Conservation (phyloP, 495 filamentous ascomycete genomes). For the Tuber indicum region DNA sequence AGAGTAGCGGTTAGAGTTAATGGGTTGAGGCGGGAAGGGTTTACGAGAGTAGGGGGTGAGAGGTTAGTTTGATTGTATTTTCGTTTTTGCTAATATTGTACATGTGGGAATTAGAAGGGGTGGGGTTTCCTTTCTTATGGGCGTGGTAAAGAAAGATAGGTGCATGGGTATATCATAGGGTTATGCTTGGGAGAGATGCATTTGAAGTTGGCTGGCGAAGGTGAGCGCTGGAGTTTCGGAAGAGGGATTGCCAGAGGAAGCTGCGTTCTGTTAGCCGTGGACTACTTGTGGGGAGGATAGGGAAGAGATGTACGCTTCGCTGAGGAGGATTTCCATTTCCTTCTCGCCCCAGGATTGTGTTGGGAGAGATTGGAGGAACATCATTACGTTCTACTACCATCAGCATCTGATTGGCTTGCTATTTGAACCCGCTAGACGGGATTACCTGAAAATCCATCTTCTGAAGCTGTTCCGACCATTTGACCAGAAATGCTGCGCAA, state of each 20-base stretch:
- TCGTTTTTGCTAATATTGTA: neutral
- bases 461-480: conserved; percentile 89
- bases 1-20: neutral
- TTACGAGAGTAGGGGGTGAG: neutral
- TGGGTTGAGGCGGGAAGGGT: neutral
- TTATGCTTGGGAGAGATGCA: neutral
- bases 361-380: conserved; percentile 93
- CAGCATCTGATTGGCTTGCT: conserved; percentile 3
- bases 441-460: conserved; percentile 87
- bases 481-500: conserved; percentile 96
- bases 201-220: conserved; percentile 25
- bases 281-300: conserved; percentile 1
- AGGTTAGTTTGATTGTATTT: neutral
- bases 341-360: conserved; percentile 97
- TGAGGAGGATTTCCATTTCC: conserved; percentile 89
- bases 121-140: neutral
- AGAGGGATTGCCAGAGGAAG: conserved; percentile 41
- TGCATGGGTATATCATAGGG: neutral
- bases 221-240: conserved; percentile 40
- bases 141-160: neutral
- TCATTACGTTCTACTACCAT: conserved; percentile 75
- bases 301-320: conserved; percentile 58
- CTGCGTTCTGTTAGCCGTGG: conserved; percentile 17
- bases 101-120: neutral
- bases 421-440: neutral